A percentile compares a stretch with the other conserved stretches of the same genome.
Conservation (phyloP, 2,329 filamentous ascomycete species). For the Exutisphaerella laricina region DNA sequence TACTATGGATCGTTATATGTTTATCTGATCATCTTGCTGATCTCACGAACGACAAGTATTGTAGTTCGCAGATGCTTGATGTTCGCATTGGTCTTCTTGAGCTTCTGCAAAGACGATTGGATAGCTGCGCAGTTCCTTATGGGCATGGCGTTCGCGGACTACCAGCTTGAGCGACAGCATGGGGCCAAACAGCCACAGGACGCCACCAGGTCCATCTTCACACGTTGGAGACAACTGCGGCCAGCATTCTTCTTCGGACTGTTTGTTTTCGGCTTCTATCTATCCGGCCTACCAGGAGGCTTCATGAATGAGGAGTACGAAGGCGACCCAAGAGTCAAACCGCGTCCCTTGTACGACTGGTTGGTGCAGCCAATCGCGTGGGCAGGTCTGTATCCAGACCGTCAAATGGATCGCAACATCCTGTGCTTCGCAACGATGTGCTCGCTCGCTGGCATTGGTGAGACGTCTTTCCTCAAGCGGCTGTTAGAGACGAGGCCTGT, state of each 20-base stretch:
- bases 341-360: conserved; percentile 11
- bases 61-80: conserved; percentile 3
- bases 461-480: conserved; percentile 35
- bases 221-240: conserved; percentile 2
- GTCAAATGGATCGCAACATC: conserved; percentile 13
- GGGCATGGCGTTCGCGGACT: conserved; percentile 15
- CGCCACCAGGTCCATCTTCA: background rate
- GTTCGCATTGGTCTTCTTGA: conserved; percentile 2
- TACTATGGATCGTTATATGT: conserved; percentile 14
- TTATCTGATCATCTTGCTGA: conserved; percentile 7
- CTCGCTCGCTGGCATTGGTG: conserved; percentile 10
- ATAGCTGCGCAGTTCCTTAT: conserved; percentile 14
- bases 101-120: conserved; percentile 15
- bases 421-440: conserved; percentile 10
- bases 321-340: background rate
- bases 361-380: conserved; percentile 7
- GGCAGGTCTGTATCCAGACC: conserved; percentile 8
- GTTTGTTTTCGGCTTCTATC: conserved; percentile 13
- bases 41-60: conserved; percentile 5
- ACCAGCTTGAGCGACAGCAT: conserved; percentile 8
- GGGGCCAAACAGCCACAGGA: background rate
- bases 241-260: conserved; percentile 2
- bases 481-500: conserved; percentile 47
- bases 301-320: conserved; percentile 3
- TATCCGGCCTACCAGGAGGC: conserved; percentile 8